Evolutionary conservation across 192 early-diverging fungal genomes (phyloP).

Genomic region (Gryganskiella cystojenkinii): DNA sequence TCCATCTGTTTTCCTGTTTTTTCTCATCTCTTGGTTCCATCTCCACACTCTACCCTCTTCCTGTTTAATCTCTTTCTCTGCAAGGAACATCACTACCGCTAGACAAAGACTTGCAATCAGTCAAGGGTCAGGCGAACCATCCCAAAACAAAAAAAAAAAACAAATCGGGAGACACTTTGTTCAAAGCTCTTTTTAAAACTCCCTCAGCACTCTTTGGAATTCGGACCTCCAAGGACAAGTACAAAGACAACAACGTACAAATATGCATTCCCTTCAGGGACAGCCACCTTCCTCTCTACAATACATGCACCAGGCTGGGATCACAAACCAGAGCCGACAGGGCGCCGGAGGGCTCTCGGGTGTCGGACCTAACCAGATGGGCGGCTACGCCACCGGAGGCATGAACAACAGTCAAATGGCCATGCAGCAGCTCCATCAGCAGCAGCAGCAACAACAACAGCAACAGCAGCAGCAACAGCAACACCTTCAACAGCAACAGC

Average conservation of each 20-base stretch:
- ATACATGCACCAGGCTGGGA: slow-evolving; percentile 21
- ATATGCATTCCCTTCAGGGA: slow-evolving; percentile 31
- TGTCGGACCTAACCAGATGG: slow-evolving; percentile 25
- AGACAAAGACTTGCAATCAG: no score
- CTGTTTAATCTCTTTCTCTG: no score
- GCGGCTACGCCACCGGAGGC: slow-evolving; percentile 19
- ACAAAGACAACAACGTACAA: not conserved
- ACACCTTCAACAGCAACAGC: slow-evolving; percentile 37
- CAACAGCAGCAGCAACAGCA: slow-evolving; percentile 29
- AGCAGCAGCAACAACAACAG: slow-evolving; percentile 45
- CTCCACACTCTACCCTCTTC: no score
- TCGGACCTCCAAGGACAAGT: not conserved
- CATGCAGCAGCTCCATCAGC: slow-evolving; percentile 38
- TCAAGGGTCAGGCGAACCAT: no score
- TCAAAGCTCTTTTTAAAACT: no score
- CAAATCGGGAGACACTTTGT: no score
- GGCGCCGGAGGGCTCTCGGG: slow-evolving; percentile 7
- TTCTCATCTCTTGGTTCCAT: no score
- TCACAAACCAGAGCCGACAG: slow-evolving; percentile 17
- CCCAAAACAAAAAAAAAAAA: no score
- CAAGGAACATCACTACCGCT: no score
- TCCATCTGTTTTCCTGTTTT: no score
- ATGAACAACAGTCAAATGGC: slow-evolving; percentile 27
- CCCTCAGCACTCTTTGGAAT: no score
- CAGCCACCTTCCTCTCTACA: slow-evolving; percentile 30